Evolutionary conservation across 2,329 filamentous ascomycete genomes (phyloP), one percentile per base, ranked within the genome.

Genomic region (Fusarium camptoceras): DNA sequence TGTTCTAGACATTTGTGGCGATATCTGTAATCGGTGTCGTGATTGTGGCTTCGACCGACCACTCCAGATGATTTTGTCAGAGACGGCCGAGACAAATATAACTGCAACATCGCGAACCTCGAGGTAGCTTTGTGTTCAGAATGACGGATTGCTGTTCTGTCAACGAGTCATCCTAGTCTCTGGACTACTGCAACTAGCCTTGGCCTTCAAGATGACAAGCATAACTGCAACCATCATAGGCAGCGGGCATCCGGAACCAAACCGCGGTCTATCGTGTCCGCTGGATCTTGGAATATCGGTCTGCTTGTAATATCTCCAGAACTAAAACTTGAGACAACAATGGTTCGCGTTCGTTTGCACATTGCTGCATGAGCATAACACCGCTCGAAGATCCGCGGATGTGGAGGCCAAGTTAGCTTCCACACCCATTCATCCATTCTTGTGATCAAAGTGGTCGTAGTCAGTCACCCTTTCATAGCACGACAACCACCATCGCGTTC

Each of bases 321-420:
- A 43, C 44, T 41, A 39, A 44, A 44, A 22, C 27, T 61, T 41
- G 42, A 65, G 50, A 66, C 47, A 43, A 53, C 25, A 55, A 48
- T 62, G 28, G 48, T 20, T 56, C 28, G 39, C 44, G 41, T 31
- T 55, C 42, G 22, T 31, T 69, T 66, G 46, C 59, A 59, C 48
- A 30, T 51, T 10, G 51, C 71, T 75, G 73, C 73, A 74, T 66
- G 70, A 72, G 71, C 71, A 74, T 75, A 66, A 50, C 65, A 66
- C 67, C 65, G 60, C 61, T 60, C 55, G 62, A 56, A 71, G 71
- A 73, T 74, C 66, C 49, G 56, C 57, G 22, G 49, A 55, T 28
- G 43, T 44, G 62, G 55, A 63, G 44, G 49, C 57, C 34, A 37
- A 37, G 18, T 37, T 58, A 62, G 46, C 53, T 71, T 71, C 37